phyloP scores from a whole-genome alignment of 83 land plant species.

The Diphasiastrum complanatum region DNA sequence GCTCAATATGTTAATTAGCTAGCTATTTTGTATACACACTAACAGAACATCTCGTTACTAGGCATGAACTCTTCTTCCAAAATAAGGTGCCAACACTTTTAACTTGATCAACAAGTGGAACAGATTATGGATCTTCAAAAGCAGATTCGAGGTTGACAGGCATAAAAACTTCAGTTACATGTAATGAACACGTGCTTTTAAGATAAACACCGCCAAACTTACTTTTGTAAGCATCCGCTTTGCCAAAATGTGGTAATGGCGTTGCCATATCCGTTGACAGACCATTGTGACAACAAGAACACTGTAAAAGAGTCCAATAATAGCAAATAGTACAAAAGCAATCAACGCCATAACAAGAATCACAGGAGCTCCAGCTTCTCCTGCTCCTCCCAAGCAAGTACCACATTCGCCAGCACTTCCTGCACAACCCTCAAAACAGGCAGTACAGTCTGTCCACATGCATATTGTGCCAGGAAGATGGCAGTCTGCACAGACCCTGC shows the following conservation, averaged over 20 bases:
- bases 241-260: constrained; percentile 94
- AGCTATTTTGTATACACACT: no score
- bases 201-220: constrained; percentile 19
- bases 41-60: no score
- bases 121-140: no score
- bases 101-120: no score
- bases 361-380: constrained; percentile 90
- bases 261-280: constrained; percentile 93
- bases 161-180: neutral
- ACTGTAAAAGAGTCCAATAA: constrained; percentile 91
- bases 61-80: no score
- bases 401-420: constrained; percentile 78
- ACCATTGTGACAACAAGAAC: constrained; percentile 95
- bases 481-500: constrained; percentile 90
- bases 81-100: no score
- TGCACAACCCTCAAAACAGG: constrained; percentile 94
- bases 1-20: no score
- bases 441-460: constrained; percentile 98
- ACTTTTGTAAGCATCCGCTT: constrained; percentile 95
- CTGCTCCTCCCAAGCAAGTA: constrained; percentile 87
- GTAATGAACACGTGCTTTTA: no score
- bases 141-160: no score
- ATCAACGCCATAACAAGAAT: constrained; percentile 69
- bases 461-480: constrained; percentile 95
- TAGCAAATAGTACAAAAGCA: constrained; percentile 76